Conservation (phyloP, 495 filamentous ascomycete genomes). For the Aspergillus hancockii region DNA sequence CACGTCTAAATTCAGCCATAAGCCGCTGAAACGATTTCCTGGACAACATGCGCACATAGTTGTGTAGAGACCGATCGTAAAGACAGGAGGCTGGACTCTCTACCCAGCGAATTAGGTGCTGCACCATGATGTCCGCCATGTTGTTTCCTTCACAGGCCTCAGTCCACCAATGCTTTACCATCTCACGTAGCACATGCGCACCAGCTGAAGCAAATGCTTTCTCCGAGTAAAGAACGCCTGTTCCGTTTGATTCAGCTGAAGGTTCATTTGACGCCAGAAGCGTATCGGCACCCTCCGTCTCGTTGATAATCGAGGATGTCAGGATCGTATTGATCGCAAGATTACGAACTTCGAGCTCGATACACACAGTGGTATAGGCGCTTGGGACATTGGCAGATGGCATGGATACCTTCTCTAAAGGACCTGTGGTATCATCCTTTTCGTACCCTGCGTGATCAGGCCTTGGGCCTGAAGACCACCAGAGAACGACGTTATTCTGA, state of each 20-base stretch:
- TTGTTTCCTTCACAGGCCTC: conserved; percentile 87
- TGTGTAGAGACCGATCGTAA: conserved; percentile 93
- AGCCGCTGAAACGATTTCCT: conserved; percentile 94
- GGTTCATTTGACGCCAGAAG: conserved; percentile 64
- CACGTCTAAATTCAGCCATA: conserved; percentile 94
- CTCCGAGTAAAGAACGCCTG: conserved; percentile 78
- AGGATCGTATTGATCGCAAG: conserved; percentile 97
- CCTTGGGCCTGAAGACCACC: conserved; percentile 85
- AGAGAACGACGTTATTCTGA: conserved; percentile 92
- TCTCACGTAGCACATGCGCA: conserved; percentile 85
- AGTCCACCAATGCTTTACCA: conserved; percentile 98
- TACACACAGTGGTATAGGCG: conserved; percentile 94
- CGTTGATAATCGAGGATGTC: conserved; percentile 95
- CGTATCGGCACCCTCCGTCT: conserved; percentile 80
- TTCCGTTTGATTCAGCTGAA: conserved; percentile 56
- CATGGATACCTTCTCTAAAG: conserved; percentile 90
- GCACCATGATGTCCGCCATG: conserved; percentile 98
- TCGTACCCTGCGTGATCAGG: conserved; percentile 97
- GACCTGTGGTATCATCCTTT: conserved; percentile 81
- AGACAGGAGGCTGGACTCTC: conserved; percentile 88
- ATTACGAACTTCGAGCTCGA: conserved; percentile 91
- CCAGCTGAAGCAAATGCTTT: conserved; percentile 92
- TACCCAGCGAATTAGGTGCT: conserved; percentile 96
- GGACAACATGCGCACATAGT: conserved; percentile 98
- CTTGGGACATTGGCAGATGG: conserved; percentile 89